These are phyloP conservation scores for Bipolaris bicolor DNA, from an alignment of 2,329 filamentous ascomycete genomes.

Conservation along the genomic window DNA sequence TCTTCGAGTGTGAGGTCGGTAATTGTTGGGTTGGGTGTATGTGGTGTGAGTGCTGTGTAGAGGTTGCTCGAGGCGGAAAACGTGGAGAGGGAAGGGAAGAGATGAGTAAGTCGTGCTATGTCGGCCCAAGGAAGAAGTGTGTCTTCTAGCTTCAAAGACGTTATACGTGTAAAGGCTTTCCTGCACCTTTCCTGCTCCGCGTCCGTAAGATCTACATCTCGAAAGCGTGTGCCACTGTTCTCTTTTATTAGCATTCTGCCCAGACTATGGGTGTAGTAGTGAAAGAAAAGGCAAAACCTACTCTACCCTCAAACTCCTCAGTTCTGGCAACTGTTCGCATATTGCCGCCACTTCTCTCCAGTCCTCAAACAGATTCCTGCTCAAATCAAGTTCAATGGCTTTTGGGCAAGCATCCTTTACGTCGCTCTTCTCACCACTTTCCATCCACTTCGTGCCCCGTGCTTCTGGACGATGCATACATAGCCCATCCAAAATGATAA, in stretches of 20 bases:
- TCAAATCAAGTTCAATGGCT: slow-evolving; percentile 78
- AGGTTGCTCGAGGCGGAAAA: slow-evolving; percentile 56
- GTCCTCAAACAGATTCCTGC: slow-evolving; percentile 77
- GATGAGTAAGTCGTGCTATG: slow-evolving; percentile 50
- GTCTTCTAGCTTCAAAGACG: slow-evolving; percentile 57
- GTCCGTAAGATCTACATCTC: slow-evolving; percentile 37
- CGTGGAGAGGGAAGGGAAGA: slow-evolving; percentile 62
- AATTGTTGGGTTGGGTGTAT: slow-evolving; percentile 58
- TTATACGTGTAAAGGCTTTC: slow-evolving; percentile 48
- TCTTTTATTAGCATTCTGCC: slow-evolving; percentile 1
- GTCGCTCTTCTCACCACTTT: slow-evolving; percentile 44
- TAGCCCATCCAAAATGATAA: slow-evolving; percentile 81
- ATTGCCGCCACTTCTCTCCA: slow-evolving; percentile 73
- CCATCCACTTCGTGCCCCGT: slow-evolving; percentile 28
- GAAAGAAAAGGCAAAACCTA: slow-evolving; percentile 51
- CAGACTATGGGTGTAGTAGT: neutral
- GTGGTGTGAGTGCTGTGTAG: slow-evolving; percentile 39
- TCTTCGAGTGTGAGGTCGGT: slow-evolving; percentile 72
- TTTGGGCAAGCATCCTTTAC: slow-evolving; percentile 65
- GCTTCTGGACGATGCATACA: slow-evolving; percentile 58
- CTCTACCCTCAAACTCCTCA: slow-evolving; percentile 75
- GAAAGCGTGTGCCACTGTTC: slow-evolving; percentile 75
- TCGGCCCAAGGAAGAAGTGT: slow-evolving; percentile 52
- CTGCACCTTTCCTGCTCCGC: slow-evolving; percentile 31
- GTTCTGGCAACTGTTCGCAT: slow-evolving; percentile 69